Percentiles rank a stretch among this genome's conserved stretches.
phyloP scores from a whole-genome alignment of 257 asterid species.

The Forsythia viridissima region DNA sequence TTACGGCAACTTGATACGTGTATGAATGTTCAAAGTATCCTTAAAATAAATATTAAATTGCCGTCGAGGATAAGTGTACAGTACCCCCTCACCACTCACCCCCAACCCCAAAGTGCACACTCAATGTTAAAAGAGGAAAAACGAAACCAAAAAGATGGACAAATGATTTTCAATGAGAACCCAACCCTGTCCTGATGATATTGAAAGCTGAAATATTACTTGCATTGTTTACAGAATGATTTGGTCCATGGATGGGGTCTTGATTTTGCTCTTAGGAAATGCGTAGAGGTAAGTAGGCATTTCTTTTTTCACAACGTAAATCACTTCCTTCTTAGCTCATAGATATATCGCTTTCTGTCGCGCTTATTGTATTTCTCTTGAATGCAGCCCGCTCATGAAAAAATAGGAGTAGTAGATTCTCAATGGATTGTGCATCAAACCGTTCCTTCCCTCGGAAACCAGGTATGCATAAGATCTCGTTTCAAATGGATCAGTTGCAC shows the following conservation, averaged over 20 bases:
- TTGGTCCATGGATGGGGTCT: constrained; percentile 99
- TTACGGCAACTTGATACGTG: too few species aligned
- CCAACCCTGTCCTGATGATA: not conserved
- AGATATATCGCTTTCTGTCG: not conserved
- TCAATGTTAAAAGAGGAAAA: too few species aligned
- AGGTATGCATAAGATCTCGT: constrained; percentile 44
- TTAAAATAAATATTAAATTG: too few species aligned
- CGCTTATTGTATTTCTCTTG: not conserved
- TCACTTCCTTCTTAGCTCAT: not conserved
- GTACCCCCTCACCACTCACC: not conserved
- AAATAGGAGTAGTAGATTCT: constrained; percentile 89
- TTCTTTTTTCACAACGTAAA: not conserved
- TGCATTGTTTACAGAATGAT: constrained; percentile 66
- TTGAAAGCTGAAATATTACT: constrained; percentile 16
- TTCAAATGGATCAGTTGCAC: not conserved
- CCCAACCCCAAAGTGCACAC: too few species aligned
- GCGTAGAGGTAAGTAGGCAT: constrained; percentile 68
- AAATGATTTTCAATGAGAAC: not conserved
- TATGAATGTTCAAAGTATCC: not conserved
- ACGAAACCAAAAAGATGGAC: not conserved
- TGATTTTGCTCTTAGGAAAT: constrained; percentile 89
- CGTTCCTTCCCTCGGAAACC: constrained; percentile 88
- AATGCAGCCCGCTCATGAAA: constrained; percentile 86
- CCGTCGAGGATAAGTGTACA: too few species aligned
- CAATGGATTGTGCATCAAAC: constrained; percentile 97